A percentile compares a stretch with the other conserved stretches of the same genome.
These are phyloP conservation scores for Rhodotorula sp. DNA, from an alignment of 1,284 basidiomycete genomes.

Conservation along the genomic window DNA sequence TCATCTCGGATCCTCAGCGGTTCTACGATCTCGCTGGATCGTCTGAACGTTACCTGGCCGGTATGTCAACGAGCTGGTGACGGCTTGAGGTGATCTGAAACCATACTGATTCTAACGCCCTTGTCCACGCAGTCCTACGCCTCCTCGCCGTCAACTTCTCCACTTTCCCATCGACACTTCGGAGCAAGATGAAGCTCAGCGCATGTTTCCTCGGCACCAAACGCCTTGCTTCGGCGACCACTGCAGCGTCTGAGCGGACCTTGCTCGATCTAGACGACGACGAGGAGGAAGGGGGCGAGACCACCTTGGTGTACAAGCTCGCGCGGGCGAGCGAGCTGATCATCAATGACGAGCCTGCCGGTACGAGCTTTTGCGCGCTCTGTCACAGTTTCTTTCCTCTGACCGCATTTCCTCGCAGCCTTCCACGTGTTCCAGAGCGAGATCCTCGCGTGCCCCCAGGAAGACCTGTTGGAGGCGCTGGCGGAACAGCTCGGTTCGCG, in stretches of 20 bases:
- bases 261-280: constrained; percentile 41
- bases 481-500: constrained; percentile 57
- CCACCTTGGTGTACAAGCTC: constrained; percentile 46
- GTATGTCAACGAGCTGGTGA: neutral
- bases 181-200: constrained; percentile 44
- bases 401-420: neutral
- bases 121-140: constrained; percentile 43
- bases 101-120: neutral
- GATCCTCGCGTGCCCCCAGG: constrained; percentile 81
- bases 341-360: constrained; percentile 41
- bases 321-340: constrained; percentile 43
- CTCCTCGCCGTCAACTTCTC: constrained; percentile 46
- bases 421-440: constrained; percentile 69
- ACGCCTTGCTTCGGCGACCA: constrained; percentile 34
- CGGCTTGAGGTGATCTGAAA: neutral
- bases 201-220: constrained; percentile 50
- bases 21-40: constrained; percentile 44
- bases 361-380: neutral
- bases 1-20: constrained; percentile 43
- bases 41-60: constrained; percentile 42
- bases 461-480: constrained; percentile 74
- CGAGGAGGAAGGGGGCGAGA: constrained; percentile 46
- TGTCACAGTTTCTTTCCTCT: neutral
- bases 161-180: constrained; percentile 31
- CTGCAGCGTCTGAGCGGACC: constrained; percentile 32